These are phyloP conservation scores for Corylus avellana DNA, from an alignment of 306 rosid genomes.

Conservation along the genomic window DNA sequence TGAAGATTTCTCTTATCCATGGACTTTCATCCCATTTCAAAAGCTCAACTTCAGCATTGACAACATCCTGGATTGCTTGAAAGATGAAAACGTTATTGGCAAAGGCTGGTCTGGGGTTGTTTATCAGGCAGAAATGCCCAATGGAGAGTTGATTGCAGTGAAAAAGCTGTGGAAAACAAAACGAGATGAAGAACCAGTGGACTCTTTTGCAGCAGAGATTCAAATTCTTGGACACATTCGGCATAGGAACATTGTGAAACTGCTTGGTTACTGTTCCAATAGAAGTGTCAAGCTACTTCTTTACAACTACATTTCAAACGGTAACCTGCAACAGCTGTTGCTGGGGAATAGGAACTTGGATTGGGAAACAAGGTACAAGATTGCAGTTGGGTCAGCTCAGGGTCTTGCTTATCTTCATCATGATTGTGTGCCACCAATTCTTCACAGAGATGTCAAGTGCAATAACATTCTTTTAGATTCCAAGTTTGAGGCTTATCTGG, in stretches of 20 bases:
- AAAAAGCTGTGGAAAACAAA: conserved; percentile 93
- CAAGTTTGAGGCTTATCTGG: conserved; percentile 81
- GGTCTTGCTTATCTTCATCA: conserved; percentile 96
- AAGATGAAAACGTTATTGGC: conserved; percentile 87
- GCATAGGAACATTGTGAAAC: conserved; percentile 89
- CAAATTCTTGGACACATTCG: conserved; percentile 97
- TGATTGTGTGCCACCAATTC: conserved; percentile 89
- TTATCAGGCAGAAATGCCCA: conserved; percentile 78
- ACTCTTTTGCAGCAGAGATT: conserved; percentile 92
- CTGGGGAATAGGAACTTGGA: conserved; percentile 77
- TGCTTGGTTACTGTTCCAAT: conserved; percentile 91
- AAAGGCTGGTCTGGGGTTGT: conserved; percentile 92
- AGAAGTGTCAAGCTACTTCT: conserved; percentile 88
- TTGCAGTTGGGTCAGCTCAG: conserved; percentile 93
- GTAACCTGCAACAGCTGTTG: conserved; percentile 84
- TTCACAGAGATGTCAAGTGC: conserved; percentile 98
- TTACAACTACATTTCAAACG: conserved; percentile 88
- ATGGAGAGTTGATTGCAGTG: conserved; percentile 83
- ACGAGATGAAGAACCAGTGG: conserved; percentile 78
- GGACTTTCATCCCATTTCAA: conserved; percentile 98
- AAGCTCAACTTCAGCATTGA: conserved; percentile 79
- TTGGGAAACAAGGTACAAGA: conserved; percentile 97
- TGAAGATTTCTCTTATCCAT: conserved; percentile 98
- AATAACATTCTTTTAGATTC: conserved; percentile 94
- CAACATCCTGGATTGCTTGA: conserved; percentile 84